These are phyloP conservation scores for Acer negundo DNA, from an alignment of 345 rosid species.

Conservation along the genomic window DNA sequence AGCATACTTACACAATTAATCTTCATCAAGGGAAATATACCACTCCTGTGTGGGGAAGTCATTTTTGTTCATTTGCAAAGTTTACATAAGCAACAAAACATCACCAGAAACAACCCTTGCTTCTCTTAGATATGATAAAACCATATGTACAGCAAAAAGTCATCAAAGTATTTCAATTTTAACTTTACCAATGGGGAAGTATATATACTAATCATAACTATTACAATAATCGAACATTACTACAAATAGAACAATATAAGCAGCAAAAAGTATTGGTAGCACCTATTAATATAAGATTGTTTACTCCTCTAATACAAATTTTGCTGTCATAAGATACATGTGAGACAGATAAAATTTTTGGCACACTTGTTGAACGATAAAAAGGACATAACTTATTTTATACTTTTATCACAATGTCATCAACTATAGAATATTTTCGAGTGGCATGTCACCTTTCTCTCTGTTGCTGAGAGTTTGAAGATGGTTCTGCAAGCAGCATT, in stretches of 20 bases:
- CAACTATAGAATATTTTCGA: not conserved
- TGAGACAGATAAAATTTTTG: not conserved
- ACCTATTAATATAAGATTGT: not conserved
- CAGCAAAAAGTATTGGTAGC: slow-evolving; percentile 30
- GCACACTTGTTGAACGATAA: not conserved
- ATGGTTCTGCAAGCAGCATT: slow-evolving; percentile 96
- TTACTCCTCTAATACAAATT: not conserved
- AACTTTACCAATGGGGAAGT: not conserved
- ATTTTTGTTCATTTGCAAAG: not conserved
- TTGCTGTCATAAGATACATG: not conserved
- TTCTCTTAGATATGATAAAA: not conserved
- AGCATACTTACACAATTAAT: not conserved
- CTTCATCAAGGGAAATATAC: not conserved
- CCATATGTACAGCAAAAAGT: not conserved
- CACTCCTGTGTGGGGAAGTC: too few species aligned
- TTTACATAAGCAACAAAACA: not conserved
- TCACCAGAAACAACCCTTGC: not conserved
- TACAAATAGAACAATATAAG: not conserved
- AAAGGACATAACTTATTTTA: not conserved
- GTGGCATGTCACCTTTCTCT: slow-evolving; percentile 32
- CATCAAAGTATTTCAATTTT: not conserved
- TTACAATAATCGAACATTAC: not conserved
- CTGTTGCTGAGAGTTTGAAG: slow-evolving; percentile 82
- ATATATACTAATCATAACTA: not conserved
- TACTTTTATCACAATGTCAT: not conserved